Evolutionary conservation across 495 filamentous ascomycete genomes (phyloP), one percentile per base, ranked within the genome.

Genomic region (Annulohypoxylon moriforme): DNA sequence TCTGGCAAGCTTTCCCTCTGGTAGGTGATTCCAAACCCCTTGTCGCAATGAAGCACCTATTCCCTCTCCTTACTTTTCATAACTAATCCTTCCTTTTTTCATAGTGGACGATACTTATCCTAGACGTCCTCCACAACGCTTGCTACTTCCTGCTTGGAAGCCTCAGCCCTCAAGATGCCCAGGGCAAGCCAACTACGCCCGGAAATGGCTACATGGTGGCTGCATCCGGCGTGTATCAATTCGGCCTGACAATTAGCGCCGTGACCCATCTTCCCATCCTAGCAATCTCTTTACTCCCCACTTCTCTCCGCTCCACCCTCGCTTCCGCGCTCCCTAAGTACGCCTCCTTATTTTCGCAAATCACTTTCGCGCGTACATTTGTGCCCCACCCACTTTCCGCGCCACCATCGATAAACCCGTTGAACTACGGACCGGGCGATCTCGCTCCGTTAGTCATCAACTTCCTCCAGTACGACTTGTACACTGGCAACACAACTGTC

Each of bases 1-100:
- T 87, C 55, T 90, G 89, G 88, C 87, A 90, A 65, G 78, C 81
- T 0, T 91, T 89, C 76, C 89, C 89, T 0, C 69, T 85, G 52
- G 70, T 72, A 52, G 14, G 70, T 68, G n/a, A 5, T 22, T 22
- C n/a, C 1, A 24, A 22, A 24, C 24, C 11, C 24, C 60, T 46
- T 14, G 20, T 34, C 27, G 27, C 6, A 2, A 3, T 29, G 2
- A 36, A 36, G 33, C 10, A 36, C n/a, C n/a, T n/a, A n/a, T n/a
- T n/a, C n/a, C n/a, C n/a, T n/a, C n/a, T n/a, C n/a, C n/a, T n/a
- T n/a, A n/a, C n/a, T n/a, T n/a, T n/a, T 6, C 16, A 5, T 18
- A 7, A 44, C n/a, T 44, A 44, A 44, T 18, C 16, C 4, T 18
- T 44, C 31, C 5, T 7, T 29, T 29, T 49, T 56, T 60, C 8